These are phyloP conservation scores for Colletotrichum navitas DNA, from an alignment of 2,329 filamentous ascomycete genomes.

Conservation along the genomic window DNA sequence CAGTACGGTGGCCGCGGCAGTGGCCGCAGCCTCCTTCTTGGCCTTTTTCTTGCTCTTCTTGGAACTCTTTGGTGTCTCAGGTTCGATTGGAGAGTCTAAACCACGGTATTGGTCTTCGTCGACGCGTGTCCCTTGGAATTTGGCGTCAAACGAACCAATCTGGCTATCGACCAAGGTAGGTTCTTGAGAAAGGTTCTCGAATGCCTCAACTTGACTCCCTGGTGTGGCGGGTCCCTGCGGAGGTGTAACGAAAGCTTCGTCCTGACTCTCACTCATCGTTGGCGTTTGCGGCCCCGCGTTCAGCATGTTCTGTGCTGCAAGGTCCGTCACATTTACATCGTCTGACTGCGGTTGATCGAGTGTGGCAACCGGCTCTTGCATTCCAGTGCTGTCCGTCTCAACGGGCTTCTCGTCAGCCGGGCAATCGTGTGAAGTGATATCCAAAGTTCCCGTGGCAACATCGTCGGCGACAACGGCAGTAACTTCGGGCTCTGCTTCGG, in stretches of 20 bases:
- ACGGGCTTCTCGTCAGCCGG: background rate
- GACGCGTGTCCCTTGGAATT: constrained; percentile 30
- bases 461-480: background rate
- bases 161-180: constrained; percentile 31
- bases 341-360: background rate
- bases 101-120: constrained; percentile 24
- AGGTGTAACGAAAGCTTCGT: constrained; percentile 20
- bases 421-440: background rate
- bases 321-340: background rate
- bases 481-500: constrained; percentile 3
- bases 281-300: constrained; percentile 23
- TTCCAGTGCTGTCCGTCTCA: background rate
- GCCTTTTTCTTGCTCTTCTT: constrained; percentile 50
- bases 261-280: constrained; percentile 13
- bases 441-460: background rate
- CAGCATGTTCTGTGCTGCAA: background rate
- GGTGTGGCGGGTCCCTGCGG: constrained; percentile 1
- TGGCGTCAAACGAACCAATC: constrained; percentile 22
- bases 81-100: constrained; percentile 13
- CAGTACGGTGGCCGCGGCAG: background rate
- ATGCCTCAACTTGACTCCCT: constrained; percentile 1
- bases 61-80: constrained; percentile 38
- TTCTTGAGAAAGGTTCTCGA: constrained; percentile 27
- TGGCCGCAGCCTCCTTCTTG: constrained; percentile 39
- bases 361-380: background rate